Base-by-base conservation (phyloP, 1,284 basidiomycete species). In the Leccinum insolens region DNA sequence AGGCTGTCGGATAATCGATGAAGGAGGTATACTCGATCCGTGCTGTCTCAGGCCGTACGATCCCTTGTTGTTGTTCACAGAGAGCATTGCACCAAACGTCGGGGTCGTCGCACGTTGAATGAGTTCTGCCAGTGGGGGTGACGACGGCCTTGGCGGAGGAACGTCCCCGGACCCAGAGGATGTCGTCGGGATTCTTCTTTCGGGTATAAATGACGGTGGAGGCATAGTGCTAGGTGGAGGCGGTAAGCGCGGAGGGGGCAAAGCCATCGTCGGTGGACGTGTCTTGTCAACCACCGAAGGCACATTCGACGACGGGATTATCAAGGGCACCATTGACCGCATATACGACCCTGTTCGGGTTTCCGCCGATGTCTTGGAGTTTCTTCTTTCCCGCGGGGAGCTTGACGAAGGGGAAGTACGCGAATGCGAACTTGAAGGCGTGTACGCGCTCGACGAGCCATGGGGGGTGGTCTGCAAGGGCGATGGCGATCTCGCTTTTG, bases 41-140 rank as follows among this genome's bases (percentile, higher is more conserved):
- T 87, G 84, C 69, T 85, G 84, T 67, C 90, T 84, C 64, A 81
- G 75, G 71, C 82, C 83, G 69, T 82, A 82, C 60, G 81, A 76
- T 70, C 83, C 79, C 60, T 78, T 80, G 69, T 82, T 83, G 58
- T 90, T 83, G 58, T 90, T 89, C 2, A 90, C 85, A 39, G 85
- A 84, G 25, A 93, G 82, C 63, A 85, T 83, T 12, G 86, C 79
- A 11, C 90, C 89, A 74, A 93, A 88, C 3, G 89, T 89, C 0
- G 95, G 94, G 0, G 94, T 95, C 2, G 93, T 93, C 2, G 95
- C 93, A 28, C 95, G 90, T 72, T 93, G 89, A 69, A 96, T 89
- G 72, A 95, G 90, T 68, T 97, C 95, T 14, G 91, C 84, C 5
- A 95, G 95, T 6, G 95, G 95, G 2, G 95, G 95, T 0, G 95